Evolutionary conservation across 441 rosid genomes (phyloP).

Genomic region (Eruca vesicaria): DNA sequence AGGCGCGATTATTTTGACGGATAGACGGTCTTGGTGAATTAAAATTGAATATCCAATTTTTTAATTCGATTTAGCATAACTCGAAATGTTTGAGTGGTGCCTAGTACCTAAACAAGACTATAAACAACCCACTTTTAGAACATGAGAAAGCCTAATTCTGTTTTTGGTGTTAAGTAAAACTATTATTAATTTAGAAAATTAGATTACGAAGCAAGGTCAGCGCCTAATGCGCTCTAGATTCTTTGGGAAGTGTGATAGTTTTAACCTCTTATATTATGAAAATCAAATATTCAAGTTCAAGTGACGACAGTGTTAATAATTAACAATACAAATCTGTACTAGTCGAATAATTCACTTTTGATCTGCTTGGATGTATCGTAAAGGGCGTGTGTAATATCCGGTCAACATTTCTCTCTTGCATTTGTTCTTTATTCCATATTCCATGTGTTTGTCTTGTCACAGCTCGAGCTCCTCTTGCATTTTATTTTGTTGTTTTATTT

Average conservation of each 20-base stretch:
- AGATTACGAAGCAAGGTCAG: slow-evolving; percentile 62
- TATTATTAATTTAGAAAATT: slow-evolving; percentile 16
- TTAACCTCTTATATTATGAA: slow-evolving; percentile 26
- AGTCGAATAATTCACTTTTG: slow-evolving; percentile 37
- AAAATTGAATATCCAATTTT: too few relatives aligned
- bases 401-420: slow-evolving; percentile 46
- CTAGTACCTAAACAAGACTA: too few relatives aligned
- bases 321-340: slow-evolving; percentile 17
- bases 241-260: slow-evolving; percentile 61
- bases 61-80: too few relatives aligned
- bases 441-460: slow-evolving; percentile 81
- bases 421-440: slow-evolving; percentile 66
- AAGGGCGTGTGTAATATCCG: slow-evolving; percentile 39
- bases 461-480: slow-evolving; percentile 19
- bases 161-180: neutral
- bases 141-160: slow-evolving; percentile 1
- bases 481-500: neutral
- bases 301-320: slow-evolving; percentile 20
- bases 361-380: slow-evolving; percentile 42
- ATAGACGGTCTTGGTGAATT: too few relatives aligned
- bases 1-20: too few relatives aligned
- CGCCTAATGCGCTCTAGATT: slow-evolving; percentile 99
- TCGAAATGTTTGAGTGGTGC: too few relatives aligned
- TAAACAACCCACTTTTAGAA: too few relatives aligned
- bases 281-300: neutral